These are phyloP conservation scores for Elaeis guineensis DNA, from an alignment of 176 grass and related monocot species.

Conservation along the genomic window DNA sequence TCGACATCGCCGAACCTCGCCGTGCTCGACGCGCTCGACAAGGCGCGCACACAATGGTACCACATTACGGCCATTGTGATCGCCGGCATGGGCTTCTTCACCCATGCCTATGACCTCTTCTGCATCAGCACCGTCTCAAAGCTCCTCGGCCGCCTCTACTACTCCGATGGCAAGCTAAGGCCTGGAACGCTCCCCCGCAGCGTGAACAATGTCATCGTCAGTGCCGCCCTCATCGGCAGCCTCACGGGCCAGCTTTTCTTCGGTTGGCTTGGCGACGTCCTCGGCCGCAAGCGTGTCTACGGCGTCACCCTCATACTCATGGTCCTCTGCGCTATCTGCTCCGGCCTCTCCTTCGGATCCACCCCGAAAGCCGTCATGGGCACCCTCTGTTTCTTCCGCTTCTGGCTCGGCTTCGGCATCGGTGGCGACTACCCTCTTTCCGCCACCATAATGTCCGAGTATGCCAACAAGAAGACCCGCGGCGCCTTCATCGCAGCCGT, in stretches of 20 bases:
- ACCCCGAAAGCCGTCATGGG: constrained; percentile 22
- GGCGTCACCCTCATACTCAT: constrained; percentile 23
- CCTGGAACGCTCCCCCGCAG: not conserved
- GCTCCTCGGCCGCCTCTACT: constrained; percentile 57
- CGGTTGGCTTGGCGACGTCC: constrained; percentile 35
- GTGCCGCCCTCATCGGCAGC: constrained; percentile 34
- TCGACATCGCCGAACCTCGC: constrained; percentile 14
- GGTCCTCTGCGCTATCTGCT: constrained; percentile 9
- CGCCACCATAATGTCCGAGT: constrained; percentile 45
- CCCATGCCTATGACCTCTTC: constrained; percentile 20
- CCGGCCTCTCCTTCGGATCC: constrained; percentile 17
- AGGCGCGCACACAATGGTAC: constrained; percentile 54
- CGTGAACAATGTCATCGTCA: constrained; percentile 14
- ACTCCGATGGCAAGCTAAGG: not conserved
- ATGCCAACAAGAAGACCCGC: constrained; percentile 48
- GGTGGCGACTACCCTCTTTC: no score
- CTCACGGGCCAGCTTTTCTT: constrained; percentile 58
- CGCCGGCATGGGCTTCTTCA: constrained; percentile 25
- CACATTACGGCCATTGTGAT: constrained; percentile 47
- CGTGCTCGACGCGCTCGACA: constrained; percentile 50
- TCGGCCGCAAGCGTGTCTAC: constrained; percentile 31
- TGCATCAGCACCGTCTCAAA: constrained; percentile 34
- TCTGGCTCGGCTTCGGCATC: no score
- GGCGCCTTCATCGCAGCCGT: constrained; percentile 14
- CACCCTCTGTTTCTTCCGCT: constrained; percentile 49